phyloP scores from a whole-genome alignment of 1,284 basidiomycete genomes.

The Tilletiopsis washingtonensis region DNA sequence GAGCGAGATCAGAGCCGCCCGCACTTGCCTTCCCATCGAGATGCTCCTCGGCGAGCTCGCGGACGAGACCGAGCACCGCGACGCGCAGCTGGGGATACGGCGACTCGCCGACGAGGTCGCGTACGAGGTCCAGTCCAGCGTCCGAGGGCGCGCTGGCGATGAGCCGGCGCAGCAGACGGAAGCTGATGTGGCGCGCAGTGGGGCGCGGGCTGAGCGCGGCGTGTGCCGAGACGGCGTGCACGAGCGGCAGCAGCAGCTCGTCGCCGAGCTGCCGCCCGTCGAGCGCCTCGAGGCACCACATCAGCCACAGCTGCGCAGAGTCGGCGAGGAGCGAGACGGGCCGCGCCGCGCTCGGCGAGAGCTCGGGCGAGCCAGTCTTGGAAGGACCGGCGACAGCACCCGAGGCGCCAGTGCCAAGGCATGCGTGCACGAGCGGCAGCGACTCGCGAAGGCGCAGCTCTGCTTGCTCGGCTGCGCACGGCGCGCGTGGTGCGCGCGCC shows the following conservation, averaged over 20 bases:
- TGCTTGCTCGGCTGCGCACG: background rate
- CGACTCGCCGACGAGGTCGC: conserved; percentile 17
- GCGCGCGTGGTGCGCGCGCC: background rate
- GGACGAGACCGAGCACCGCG: conserved; percentile 5
- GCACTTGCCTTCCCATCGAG: background rate
- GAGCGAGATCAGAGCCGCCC: background rate
- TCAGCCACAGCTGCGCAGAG: conserved; percentile 6
- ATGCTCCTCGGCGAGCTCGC: background rate
- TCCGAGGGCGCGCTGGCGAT: conserved; percentile 8
- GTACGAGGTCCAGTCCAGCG: conserved; percentile 8
- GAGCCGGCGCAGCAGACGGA: conserved; percentile 17
- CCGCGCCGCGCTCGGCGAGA: no score
- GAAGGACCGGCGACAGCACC: no score
- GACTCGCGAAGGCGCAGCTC: background rate
- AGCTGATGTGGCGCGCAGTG: conserved; percentile 14
- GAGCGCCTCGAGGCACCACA: conserved; percentile 15
- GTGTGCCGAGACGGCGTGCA: conserved; percentile 27
- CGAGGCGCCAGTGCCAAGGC: conserved; percentile 7
- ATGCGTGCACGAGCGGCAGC: conserved; percentile 5
- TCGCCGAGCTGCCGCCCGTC: conserved; percentile 4
- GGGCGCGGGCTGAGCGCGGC: conserved; percentile 25
- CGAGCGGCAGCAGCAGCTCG: conserved; percentile 12
- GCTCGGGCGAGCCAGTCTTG: no score
- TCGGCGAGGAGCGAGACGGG: conserved; percentile 3
- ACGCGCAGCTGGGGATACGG: conserved; percentile 28